Evolutionary conservation across 225 moss, liverwort and hornwort species (phyloP).

Genomic region (Neckera pumila): DNA sequence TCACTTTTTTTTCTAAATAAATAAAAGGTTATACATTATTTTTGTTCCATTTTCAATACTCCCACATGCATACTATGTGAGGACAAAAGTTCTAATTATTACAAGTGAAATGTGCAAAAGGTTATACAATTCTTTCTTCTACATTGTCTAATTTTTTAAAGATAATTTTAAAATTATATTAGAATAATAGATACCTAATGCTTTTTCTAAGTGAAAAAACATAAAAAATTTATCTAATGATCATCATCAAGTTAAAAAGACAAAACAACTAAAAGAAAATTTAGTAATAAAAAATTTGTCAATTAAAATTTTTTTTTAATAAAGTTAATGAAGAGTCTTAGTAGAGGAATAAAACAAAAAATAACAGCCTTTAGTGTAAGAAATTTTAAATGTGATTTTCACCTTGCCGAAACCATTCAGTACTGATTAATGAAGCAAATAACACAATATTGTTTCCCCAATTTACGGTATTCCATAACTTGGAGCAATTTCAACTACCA

Average conservation of each 20-base stretch:
- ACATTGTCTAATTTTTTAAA: background rate
- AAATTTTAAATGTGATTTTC: background rate
- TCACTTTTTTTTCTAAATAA: background rate
- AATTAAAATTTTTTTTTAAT: no score
- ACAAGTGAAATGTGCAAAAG: background rate
- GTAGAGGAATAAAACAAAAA: background rate
- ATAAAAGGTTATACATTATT: rapidly evolving
- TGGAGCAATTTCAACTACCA: background rate
- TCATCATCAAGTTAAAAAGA: background rate
- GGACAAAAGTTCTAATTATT: background rate
- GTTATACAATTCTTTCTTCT: background rate
- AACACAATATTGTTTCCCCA: no score
- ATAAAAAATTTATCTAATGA: background rate
- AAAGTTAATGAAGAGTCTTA: rapidly evolving
- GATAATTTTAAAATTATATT: background rate
- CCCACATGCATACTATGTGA: background rate
- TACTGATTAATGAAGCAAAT: no score
- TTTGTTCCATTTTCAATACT: background rate
- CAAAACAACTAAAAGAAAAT: background rate
- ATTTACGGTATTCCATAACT: background rate
- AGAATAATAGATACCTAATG: background rate
- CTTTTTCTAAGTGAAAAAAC: background rate
- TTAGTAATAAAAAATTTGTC: background rate
- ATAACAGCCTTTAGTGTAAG: rapidly evolving
- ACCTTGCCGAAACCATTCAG: background rate